Percentiles rank a stretch among this genome's conserved stretches.
phyloP scores from a whole-genome alignment of 495 filamentous ascomycete genomes.

The Penicilliopsis zonata region DNA sequence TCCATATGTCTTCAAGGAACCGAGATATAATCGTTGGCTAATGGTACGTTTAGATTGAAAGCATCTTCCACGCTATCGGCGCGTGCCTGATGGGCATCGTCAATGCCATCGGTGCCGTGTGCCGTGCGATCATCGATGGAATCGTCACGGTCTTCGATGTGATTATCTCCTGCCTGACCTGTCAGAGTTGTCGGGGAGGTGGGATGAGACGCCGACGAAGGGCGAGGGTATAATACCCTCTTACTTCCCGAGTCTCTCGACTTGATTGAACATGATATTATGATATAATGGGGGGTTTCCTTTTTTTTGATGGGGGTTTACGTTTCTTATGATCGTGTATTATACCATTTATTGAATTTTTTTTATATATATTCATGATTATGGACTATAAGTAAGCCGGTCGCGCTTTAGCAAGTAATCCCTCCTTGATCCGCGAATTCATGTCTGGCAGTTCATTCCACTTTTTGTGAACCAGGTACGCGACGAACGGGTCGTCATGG shows the following conservation, averaged over 20 bases:
- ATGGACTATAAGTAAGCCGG: not conserved
- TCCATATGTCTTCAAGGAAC: not conserved
- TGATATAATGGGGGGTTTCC: too few species aligned
- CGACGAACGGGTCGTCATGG: conserved; percentile 21
- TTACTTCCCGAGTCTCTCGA: not conserved
- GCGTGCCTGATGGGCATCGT: conserved; percentile 73
- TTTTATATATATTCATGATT: too few species aligned
- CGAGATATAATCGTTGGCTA: too few species aligned
- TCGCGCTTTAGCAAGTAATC: conserved; percentile 5
- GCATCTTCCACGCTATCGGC: conserved; percentile 75
- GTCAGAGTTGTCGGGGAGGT: conserved; percentile 16
- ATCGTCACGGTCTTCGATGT: conserved; percentile 70
- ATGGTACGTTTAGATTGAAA: conserved; percentile 73
- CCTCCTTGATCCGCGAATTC: conserved; percentile 13
- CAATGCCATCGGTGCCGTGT: conserved; percentile 63
- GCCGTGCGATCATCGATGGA: conserved; percentile 70
- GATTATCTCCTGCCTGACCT: conserved; percentile 80
- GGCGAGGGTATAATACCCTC: not conserved
- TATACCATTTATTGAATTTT: too few species aligned
- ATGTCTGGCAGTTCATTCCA: conserved; percentile 19
- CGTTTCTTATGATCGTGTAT: too few species aligned
- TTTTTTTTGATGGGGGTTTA: too few species aligned
- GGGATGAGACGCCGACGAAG: not conserved
- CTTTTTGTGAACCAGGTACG: conserved; percentile 16
- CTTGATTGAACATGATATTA: not conserved